Conservation (phyloP, 129 eudicot species). For the Centaurea solstitialis region DNA sequence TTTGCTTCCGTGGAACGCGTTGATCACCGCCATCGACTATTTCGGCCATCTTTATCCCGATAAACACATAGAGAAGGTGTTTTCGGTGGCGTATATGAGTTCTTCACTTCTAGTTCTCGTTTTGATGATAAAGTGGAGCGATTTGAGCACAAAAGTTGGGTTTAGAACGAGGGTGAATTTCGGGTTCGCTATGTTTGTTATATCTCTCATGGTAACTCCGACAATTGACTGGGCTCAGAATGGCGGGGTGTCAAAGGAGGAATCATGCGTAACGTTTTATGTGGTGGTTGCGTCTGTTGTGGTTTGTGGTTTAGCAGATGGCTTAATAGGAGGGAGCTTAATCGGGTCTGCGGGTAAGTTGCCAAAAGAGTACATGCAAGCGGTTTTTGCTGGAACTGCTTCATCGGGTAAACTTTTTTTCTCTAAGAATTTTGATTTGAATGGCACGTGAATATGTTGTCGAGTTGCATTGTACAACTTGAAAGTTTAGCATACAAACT, state of each 20-base stretch:
- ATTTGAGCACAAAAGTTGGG: conserved; percentile 32
- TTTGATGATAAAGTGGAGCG: conserved; percentile 40
- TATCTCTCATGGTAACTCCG: conserved; percentile 53
- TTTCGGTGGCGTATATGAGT: conserved; percentile 75
- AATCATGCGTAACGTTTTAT: conserved; percentile 25
- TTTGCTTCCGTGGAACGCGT: conserved; percentile 85
- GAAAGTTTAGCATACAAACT: background rate
- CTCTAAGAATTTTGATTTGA: background rate
- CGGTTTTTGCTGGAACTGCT: conserved; percentile 89
- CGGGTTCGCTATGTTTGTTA: conserved; percentile 61
- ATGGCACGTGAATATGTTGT: background rate
- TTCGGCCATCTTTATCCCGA: conserved; percentile 60
- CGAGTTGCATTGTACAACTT: background rate
- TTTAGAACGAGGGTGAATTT: conserved; percentile 66
- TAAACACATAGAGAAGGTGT: conserved; percentile 63
- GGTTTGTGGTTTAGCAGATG: conserved; percentile 68
- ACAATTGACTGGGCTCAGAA: conserved; percentile 44
- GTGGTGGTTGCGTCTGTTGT: conserved; percentile 50
- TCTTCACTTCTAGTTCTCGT: conserved; percentile 58
- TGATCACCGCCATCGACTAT: conserved; percentile 78
- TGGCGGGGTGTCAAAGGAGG: background rate
- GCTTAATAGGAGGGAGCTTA: conserved; percentile 69
- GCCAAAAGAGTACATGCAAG: conserved; percentile 88
- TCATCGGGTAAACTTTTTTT: conserved; percentile 62
- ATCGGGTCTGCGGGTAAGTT: conserved; percentile 78